These are phyloP conservation scores for Pseudomicrostroma phylloplanum DNA, from an alignment of 1,284 basidiomycete species.

Conservation along the genomic window DNA sequence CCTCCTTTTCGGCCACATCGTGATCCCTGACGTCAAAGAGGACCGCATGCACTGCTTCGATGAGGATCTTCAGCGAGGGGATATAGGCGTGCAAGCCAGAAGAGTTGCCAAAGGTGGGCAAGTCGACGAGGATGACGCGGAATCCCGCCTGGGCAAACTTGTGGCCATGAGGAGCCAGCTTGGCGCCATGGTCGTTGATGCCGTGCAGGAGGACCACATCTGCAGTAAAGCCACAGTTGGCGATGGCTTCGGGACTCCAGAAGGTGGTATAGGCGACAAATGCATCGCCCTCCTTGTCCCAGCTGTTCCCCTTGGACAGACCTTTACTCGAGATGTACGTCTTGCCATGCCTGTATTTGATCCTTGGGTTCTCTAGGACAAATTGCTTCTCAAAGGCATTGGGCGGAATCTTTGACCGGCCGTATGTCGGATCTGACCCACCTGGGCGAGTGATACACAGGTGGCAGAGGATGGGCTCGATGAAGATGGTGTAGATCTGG, in stretches of 20 bases:
- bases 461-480: conserved; percentile 41
- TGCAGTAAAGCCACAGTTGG: conserved; percentile 15
- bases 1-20: conserved; percentile 10
- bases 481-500: conserved; percentile 31
- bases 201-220: conserved; percentile 45
- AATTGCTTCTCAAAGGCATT: conserved; percentile 25
- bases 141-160: conserved; percentile 55
- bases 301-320: conserved; percentile 13
- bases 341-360: conserved; percentile 29
- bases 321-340: conserved; percentile 21
- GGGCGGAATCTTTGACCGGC: conserved; percentile 33
- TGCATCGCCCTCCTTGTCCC: conserved; percentile 10
- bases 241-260: conserved; percentile 17
- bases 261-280: conserved; percentile 43
- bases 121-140: conserved; percentile 55
- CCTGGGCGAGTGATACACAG: conserved; percentile 31
- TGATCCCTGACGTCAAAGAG: conserved; percentile 52
- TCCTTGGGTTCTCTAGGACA: conserved; percentile 45
- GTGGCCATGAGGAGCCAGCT: conserved; percentile 52
- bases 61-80: conserved; percentile 52
- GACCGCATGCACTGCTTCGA: conserved; percentile 54
- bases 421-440: conserved; percentile 42
- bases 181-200: conserved; percentile 46
- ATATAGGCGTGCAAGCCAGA: conserved; percentile 54
- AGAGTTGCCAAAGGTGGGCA: conserved; percentile 53